phyloP scores from a whole-genome alignment of 2,329 filamentous ascomycete genomes.

The Neonectria faginata region DNA sequence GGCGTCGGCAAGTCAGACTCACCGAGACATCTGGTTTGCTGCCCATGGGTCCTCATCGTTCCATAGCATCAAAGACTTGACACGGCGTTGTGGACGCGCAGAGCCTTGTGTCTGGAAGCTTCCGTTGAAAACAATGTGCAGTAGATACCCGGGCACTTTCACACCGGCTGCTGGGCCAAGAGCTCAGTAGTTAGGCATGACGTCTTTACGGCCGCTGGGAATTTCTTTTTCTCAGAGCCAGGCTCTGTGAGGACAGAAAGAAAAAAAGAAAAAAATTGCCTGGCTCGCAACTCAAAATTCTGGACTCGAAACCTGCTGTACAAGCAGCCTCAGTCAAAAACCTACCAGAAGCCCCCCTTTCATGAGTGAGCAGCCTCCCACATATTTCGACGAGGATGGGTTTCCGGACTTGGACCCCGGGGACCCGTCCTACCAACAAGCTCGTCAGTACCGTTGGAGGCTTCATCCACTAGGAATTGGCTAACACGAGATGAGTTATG shows the following conservation, averaged over 20 bases:
- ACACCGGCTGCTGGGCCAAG: background rate
- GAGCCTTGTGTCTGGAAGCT: background rate
- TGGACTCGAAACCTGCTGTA: background rate
- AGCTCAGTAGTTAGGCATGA: background rate
- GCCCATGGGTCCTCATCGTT: background rate
- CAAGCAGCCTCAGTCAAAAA: slow-evolving; percentile 12
- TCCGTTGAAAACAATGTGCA: background rate
- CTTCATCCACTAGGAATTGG: slow-evolving; percentile 24
- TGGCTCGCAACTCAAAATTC: slow-evolving; percentile 5
- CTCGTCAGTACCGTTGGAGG: slow-evolving; percentile 29
- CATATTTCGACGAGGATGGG: slow-evolving; percentile 30
- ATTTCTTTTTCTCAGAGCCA: background rate
- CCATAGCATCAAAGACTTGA: background rate
- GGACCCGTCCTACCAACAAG: slow-evolving; percentile 33
- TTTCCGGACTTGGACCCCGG: slow-evolving; percentile 28
- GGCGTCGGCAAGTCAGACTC: background rate
- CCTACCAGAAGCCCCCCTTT: slow-evolving; percentile 1
- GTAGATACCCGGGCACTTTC: background rate
- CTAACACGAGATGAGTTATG: slow-evolving; percentile 12
- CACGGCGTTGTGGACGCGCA: slow-evolving; percentile 4
- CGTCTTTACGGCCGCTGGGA: background rate
- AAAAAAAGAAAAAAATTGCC: slow-evolving; percentile 29
- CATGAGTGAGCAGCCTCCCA: slow-evolving; percentile 27
- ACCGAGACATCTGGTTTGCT: background rate
- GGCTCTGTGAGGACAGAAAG: no score